Evolutionary conservation across 768 basidiomycete genomes (phyloP), one percentile per base, ranked within the genome.

Genomic region (Pisolithus microcarpus): DNA sequence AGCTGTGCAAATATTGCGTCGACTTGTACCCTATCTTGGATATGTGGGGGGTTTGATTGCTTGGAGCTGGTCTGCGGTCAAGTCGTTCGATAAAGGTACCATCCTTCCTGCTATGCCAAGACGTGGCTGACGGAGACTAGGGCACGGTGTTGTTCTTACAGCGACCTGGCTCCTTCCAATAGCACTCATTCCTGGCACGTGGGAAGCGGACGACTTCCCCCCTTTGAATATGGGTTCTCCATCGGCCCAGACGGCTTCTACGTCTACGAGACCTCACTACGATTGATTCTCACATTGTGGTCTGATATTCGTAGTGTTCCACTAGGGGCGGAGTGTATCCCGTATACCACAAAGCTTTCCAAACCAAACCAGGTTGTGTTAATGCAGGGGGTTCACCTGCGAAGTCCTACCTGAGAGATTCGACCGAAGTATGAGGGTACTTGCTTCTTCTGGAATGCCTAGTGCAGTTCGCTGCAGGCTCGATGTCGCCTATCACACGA

Each of bases 111-210:
- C 34, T 51, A 48, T 40, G 11, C 50, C 48, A 34, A 13, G 31
- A 10, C 36, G 34, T 57, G 2, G 30, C 56, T 58, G 26, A 56
- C 46, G 18, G 36, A 51, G 26, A 23, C 19, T 50, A 86, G 87
- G 87, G 0, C 72, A 85, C 55, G 89, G 89, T 2, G 84, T 91
- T n/a, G 81, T 85, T 43, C 65, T 91, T 54, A 85, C 82, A 8
- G 89, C 89, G 30, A 87, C 88, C 13, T 91, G 89, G 89, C 65
- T 91, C 40, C 69, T 90, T 18, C 86, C 88, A 16, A 77, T 90
- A 26, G 80, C 85, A 5, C 70, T 91, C 48, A 74, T 91, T 30
- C 87, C 89, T 5, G 79, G 84, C 56, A 73, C 84, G 2, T 87
- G 87, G 85, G 80, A 87, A 42, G 73, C 62, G 7, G 57, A 62